Evolutionary conservation across 768 basidiomycete genomes (phyloP), one percentile per base, ranked within the genome.

Genomic region (Rhodotorula paludigena): DNA sequence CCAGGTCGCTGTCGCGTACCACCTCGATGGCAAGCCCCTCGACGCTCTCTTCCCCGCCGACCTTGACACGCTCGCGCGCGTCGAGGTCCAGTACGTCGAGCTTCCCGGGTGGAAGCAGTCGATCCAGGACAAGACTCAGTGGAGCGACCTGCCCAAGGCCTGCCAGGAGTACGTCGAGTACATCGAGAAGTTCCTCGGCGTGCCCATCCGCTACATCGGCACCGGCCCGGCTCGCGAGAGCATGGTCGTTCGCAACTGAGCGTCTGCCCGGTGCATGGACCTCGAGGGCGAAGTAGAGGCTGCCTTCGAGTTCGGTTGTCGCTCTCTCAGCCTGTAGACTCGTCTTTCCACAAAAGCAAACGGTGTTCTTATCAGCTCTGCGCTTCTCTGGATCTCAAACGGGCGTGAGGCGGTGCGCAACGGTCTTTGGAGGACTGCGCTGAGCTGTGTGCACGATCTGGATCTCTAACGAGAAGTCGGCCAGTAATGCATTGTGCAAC

Each of bases 181-280:
- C 77, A 89, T 98, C 69, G 93, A 97, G 78, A 74, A 83, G 28
- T 87, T 82, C 77, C 77, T 90, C 28, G 82, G 82, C 15, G 85
- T 89, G 16, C 87, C 86, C 56, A 82, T 97, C 63, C 86, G 87
- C 79, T 98, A 90, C 88, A 91, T 97, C 58, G 94, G 94, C 18
- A 87, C 93, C 28, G 94, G 94, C 1, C 90, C 94, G 6, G 71
- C 66, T 18, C 42, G 67, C 21, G 67, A 68, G 48, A n/a, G n/a
- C 20, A 63, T 68, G 67, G 47, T 62, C 36, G 21, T 28, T 28
- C 47, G 47, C 47, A 15, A 9, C 47, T 25, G 12, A 15, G 47
- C 10, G 23, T 28, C 12, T 28, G n/a, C 47, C 21, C 41, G 41
- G n/a, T n/a, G n/a, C n/a, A n/a, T n/a, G n/a, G n/a, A n/a, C n/a